Base-by-base conservation (phyloP, 108 stramenopile species). In the Licmophora abbreviata region DNA sequence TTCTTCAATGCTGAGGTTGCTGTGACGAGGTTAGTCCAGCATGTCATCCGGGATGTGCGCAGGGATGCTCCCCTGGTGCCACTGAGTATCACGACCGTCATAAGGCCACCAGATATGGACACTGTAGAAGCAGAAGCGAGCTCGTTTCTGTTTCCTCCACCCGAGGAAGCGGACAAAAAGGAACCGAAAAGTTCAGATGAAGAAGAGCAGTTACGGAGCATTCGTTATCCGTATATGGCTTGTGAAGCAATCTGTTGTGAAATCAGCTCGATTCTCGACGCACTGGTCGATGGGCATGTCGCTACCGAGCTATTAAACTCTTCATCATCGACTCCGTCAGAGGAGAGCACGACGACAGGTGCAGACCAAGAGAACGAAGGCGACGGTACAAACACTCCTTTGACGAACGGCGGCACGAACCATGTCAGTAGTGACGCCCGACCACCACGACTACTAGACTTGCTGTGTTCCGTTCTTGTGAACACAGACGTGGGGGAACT, bases 241-340 rank as follows among this genome's bases (percentile, higher is more conserved):
- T 97, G 96, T 60, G 96, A 97, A 64, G 81, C 95, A 21, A 76
- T 97, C 43, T 97, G 94, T 58, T 95, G 89, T 47, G 96, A 97
- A 61, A 75, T 93, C 10, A 58, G 75, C n/a, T 60, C 69, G 7
- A 77, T 94, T 12, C 52, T 95, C 18, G 74, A 85, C 54, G 71
- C 71, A 4, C 43, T 97, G 10, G 80, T 92, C 11, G 73, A 88
- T 47, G 84, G 85, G 14, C n/a, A n/a, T n/a, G n/a, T n/a, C n/a
- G n/a, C n/a, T n/a, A n/a, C n/a, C n/a, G 67, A 50, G 57, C n/a
- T 7, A 29, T 31, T 29, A 50, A 28, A 18, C 44, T 10, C 10
- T 10, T 12, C n/a, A 12, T 45, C 44, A 15, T 10, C 44, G 10
- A 53, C 23, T 4, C 20, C 15, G 11, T 7, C 28, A n/a, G n/a